These are phyloP conservation scores for Tanacetum coccineum DNA, from an alignment of 129 eudicot genomes.

Conservation along the genomic window DNA sequence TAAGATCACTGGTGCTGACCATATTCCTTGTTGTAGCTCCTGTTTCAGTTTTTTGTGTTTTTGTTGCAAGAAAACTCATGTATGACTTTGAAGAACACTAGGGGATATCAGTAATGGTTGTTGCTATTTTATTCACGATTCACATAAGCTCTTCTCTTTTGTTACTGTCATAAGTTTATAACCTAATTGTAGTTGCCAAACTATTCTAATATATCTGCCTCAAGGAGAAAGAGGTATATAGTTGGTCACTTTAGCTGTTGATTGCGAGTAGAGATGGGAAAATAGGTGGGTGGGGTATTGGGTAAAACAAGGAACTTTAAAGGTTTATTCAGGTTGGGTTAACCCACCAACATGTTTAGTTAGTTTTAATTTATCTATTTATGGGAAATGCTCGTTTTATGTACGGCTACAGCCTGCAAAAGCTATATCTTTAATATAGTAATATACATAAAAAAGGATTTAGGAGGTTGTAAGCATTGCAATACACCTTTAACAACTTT, in stretches of 20 bases:
- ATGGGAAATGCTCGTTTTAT: neutral
- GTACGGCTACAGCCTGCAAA: neutral
- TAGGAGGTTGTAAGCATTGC: neutral
- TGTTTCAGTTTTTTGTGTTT: constrained; percentile 73
- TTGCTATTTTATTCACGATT: constrained; percentile 63
- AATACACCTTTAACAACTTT: neutral
- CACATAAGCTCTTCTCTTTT: constrained; percentile 50
- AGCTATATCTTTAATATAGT: neutral
- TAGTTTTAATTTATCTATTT: neutral
- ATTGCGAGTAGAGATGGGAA: constrained; percentile 15
- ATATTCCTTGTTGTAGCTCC: constrained; percentile 86
- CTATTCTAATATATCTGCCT: neutral
- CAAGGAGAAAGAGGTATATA: constrained; percentile 1
- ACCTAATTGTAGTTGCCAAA: neutral
- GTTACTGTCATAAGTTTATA: neutral
- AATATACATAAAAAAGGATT: neutral
- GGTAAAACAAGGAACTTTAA: neutral
- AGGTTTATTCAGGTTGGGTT: constrained; percentile 1
- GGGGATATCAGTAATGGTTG: constrained; percentile 74
- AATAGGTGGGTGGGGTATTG: neutral
- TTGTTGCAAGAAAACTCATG: constrained; percentile 80
- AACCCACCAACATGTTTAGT: neutral
- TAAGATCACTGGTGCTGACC: constrained; percentile 82
- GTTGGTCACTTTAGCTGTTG: constrained; percentile 15
- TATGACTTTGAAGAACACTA: constrained; percentile 55